Evolutionary conservation across 768 basidiomycete species (phyloP).

Genomic region (Tricholoma bakamatsutake): DNA sequence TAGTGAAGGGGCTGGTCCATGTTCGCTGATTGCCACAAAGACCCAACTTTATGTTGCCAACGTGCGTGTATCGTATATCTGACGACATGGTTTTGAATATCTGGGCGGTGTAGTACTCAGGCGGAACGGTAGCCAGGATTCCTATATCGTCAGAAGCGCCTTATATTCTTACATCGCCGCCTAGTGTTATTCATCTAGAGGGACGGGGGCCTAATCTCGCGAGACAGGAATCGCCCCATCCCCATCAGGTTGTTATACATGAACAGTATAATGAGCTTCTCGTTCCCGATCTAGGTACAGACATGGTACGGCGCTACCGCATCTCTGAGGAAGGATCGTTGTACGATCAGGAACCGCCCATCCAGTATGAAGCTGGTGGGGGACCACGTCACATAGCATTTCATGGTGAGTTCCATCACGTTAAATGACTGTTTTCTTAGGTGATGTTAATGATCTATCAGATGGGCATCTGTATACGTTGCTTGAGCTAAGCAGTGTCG

Average conservation of each 20-base stretch:
- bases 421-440: too few relatives aligned
- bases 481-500: slow-evolving; percentile 55
- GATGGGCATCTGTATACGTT: slow-evolving; percentile 62
- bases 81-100: not conserved
- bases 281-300: slow-evolving; percentile 72
- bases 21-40: slow-evolving; percentile 53
- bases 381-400: slow-evolving; percentile 70
- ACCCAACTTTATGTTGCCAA: slow-evolving; percentile 63
- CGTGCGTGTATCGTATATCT: slow-evolving; percentile 40
- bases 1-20: slow-evolving; percentile 59
- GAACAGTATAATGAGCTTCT: slow-evolving; percentile 51
- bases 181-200: slow-evolving; percentile 36
- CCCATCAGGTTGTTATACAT: slow-evolving; percentile 63
- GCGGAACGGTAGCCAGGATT: slow-evolving; percentile 52
- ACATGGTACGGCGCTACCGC: slow-evolving; percentile 54
- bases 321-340: slow-evolving; percentile 30
- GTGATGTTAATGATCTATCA: slow-evolving; percentile 17
- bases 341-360: slow-evolving; percentile 45
- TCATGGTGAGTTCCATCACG: slow-evolving; percentile 39
- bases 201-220: slow-evolving; percentile 58
- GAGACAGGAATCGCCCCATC: slow-evolving; percentile 70
- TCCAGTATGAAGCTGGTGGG: slow-evolving; percentile 48
- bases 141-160: slow-evolving; percentile 47
- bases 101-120: slow-evolving; percentile 51
- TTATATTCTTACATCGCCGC: slow-evolving; percentile 31